A percentile compares a stretch with the other conserved stretches of the same genome.
These are phyloP conservation scores for Lactarius indigo DNA, from an alignment of 768 basidiomycete genomes.

Conservation along the genomic window DNA sequence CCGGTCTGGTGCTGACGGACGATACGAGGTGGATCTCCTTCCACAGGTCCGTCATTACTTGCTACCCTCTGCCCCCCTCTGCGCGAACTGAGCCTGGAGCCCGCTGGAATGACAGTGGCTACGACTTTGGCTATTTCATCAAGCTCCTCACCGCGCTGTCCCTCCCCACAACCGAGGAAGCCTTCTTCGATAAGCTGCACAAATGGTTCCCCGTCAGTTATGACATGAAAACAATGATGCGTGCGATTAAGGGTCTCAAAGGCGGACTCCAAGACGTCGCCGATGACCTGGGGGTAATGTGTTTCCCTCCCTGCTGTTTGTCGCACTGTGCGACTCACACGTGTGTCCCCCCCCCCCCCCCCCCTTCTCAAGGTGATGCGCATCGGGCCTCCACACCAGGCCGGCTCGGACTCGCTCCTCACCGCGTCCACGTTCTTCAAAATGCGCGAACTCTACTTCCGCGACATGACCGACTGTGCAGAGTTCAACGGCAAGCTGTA, in stretches of 20 bases:
- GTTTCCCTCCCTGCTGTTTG: constrained; percentile 7
- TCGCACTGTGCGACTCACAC: constrained; percentile 1
- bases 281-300: constrained; percentile 85
- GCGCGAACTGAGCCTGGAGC: background rate
- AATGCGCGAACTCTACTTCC: constrained; percentile 89
- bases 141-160: constrained; percentile 86
- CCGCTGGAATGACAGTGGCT: constrained; percentile 60
- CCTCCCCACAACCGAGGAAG: constrained; percentile 82
- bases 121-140: constrained; percentile 98
- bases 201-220: constrained; percentile 97
- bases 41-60: constrained; percentile 68
- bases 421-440: constrained; percentile 96
- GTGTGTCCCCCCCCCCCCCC: background rate
- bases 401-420: constrained; percentile 94
- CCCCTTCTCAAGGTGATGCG: constrained; percentile 62
- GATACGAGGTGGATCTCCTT: constrained; percentile 98
- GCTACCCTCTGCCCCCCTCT: constrained; percentile 7
- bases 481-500: constrained; percentile 83
- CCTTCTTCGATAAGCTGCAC: constrained; percentile 81
- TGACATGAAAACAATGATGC: constrained; percentile 97
- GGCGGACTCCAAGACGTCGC: constrained; percentile 95
- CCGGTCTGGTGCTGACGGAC: constrained; percentile 82
- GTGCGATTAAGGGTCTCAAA: constrained; percentile 72
- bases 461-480: constrained; percentile 77
- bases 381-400: constrained; percentile 90